Evolutionary conservation across 192 early-diverging fungal species (phyloP), one percentile per base, ranked within the genome.

Genomic region (Kickxella alabastrina): DNA sequence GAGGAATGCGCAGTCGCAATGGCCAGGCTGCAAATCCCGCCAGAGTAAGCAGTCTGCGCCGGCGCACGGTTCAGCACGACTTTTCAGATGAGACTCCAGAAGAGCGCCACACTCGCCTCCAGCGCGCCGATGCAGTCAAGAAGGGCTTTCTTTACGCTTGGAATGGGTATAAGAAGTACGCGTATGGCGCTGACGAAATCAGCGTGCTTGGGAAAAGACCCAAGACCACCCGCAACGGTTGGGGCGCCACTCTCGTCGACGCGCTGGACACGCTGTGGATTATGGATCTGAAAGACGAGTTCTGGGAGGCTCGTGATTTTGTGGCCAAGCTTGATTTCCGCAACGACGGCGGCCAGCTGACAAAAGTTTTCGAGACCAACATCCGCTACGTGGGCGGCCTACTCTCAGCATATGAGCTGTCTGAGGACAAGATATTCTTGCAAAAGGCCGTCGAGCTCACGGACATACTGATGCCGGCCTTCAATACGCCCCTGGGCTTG

Each of bases 221-320:
- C 22, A 69, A 65, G 54, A 76, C 73, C 2, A 77, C 74, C 42
- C 65, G 74, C 21, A 77, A 70, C 45, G 81, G 88, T 12, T 79
- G 89, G 60, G 95, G 95, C 2, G 80, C 89, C 26, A 93, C 91
- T 23, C 84, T 94, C 18, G 75, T 93, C 18, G 94, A 97, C 61
- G 80, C 90, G 4, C 69, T 94, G 19, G 92, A 95, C 49, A 95
- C 92, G 1, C 80, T 92, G 31, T 75, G 83, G 43, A 44, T 94
- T 34, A 89, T 95, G 87, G 86, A 79, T 10, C 78, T 91, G 22
- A 73, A 77, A 12, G 81, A 88, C 27, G 90, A 95, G 52, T 94
- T 87, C 57, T 42, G 77, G 21, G 68, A 83, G 51, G 88, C 84
- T 3, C 76, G 80, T 14, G 67, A 76, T 13, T 91, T 88, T 83